Evolutionary conservation across 345 rosid genomes (phyloP).

Genomic region (Euphorbia peplus): DNA sequence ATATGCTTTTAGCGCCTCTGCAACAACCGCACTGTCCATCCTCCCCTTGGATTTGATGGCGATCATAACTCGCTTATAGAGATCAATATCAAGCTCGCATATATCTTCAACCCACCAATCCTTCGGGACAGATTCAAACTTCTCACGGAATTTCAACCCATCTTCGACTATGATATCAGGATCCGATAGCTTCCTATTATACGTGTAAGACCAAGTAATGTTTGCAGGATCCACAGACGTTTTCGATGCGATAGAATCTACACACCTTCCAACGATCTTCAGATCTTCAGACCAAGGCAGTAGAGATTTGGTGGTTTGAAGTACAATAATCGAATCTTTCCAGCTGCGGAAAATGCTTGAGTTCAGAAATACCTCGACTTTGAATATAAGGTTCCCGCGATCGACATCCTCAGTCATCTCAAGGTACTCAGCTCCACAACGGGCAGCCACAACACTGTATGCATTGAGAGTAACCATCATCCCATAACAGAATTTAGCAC

Average conservation of each 20-base stretch:
- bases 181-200: constrained; percentile 61
- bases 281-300: constrained; percentile 87
- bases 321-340: constrained; percentile 94
- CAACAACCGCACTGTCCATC: constrained; percentile 60
- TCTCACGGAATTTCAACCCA: constrained; percentile 43
- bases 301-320: constrained; percentile 74
- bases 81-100: constrained; percentile 74
- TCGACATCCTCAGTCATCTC: constrained; percentile 90
- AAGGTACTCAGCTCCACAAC: constrained; percentile 90
- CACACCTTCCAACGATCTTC: constrained; percentile 77
- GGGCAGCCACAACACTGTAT: constrained; percentile 73
- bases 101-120: constrained; percentile 99
- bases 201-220: constrained; percentile 84
- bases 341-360: constrained; percentile 84
- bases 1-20: constrained; percentile 74
- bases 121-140: constrained; percentile 56
- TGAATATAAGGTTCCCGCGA: constrained; percentile 71
- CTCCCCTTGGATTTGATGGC: constrained; percentile 72
- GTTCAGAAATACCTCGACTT: constrained; percentile 80
- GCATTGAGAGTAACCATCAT: constrained; percentile 85
- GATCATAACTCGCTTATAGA: constrained; percentile 61
- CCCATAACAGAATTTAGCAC: constrained; percentile 95
- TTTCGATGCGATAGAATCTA: constrained; percentile 84
- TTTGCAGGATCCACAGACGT: constrained; percentile 65
- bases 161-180: constrained; percentile 47